A percentile compares a stretch with the other conserved stretches of the same genome.
Evolutionary conservation across 495 filamentous ascomycete genomes (phyloP).

Genomic region (Talaromyces wortmannii): DNA sequence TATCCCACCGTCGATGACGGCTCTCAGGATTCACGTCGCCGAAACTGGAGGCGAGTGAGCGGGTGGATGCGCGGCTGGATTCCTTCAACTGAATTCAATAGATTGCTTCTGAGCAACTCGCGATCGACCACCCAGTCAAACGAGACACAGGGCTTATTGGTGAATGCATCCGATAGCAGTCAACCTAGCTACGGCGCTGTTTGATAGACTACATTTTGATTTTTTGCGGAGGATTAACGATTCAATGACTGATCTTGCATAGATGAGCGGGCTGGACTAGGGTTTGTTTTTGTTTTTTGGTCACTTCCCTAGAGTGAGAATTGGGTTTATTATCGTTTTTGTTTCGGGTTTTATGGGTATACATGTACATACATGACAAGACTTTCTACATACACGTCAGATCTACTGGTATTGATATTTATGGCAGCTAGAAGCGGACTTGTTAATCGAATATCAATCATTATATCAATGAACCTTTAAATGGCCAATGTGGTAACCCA

Average conservation of each 20-base stretch:
- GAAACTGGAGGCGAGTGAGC: conserved; percentile 47
- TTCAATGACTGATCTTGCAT: not conserved
- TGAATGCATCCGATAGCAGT: not conserved
- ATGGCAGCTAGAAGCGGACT: too few species aligned
- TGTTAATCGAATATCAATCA: too few species aligned
- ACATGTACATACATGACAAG: too few species aligned
- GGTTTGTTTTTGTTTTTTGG: not conserved
- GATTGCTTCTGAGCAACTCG: not conserved
- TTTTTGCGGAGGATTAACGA: not conserved
- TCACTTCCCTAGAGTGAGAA: too few species aligned
- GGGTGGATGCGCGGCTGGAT: conserved; percentile 70
- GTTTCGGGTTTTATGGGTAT: too few species aligned
- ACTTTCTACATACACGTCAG: too few species aligned
- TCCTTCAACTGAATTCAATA: conserved; percentile 26
- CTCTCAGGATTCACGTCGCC: conserved; percentile 24
- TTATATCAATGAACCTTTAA: too few species aligned
- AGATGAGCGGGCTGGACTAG: not conserved
- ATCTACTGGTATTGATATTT: too few species aligned
- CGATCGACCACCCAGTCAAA: not conserved
- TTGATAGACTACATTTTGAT: not conserved
- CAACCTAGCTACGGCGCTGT: not conserved
- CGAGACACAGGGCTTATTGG: not conserved
- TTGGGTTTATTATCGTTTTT: too few species aligned
- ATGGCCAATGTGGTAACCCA: too few species aligned
- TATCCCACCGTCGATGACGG: conserved; percentile 19